Evolutionary conservation across 495 filamentous ascomycete species (phyloP), one percentile per base, ranked within the genome.

Genomic region (Penicillium ochrochloron): DNA sequence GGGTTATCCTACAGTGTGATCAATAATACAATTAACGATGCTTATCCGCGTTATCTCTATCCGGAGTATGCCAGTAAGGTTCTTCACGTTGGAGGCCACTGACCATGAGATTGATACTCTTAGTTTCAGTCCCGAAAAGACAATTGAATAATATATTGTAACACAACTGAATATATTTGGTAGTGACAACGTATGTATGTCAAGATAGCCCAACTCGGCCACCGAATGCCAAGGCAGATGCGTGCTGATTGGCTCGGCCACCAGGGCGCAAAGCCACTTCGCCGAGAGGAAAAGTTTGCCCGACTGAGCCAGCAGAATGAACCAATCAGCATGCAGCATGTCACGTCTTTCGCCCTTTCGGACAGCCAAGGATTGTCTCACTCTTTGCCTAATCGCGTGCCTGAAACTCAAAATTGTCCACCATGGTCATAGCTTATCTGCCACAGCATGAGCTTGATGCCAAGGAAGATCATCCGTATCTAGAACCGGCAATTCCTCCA

Each of bases 381-480:
- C 46, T 11, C 41, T 57, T 57, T 52, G 61, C 54, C 61, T 31
- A 52, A 33, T 19, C 37, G 37, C 15, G 37, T 41, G 14, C 37
- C 37, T 41, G 37, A 41, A 41, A 41, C 37, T 41, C 37, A 41
- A 41, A 41, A 41, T 17, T 17, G 37, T 17, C 37, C 37, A 41
- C 37, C 15, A 39, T 65, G 66, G 58, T 65, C 34, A 57, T 60
- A 48, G 55, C 62, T 62, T 68, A 68, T 68, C 61, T 68, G 5
- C 66, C 66, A 44, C 62, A 51, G 48, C 50, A 56, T 29, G 66
- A 60, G 50, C 52, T 59, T 27, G 64, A 57, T 25, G 37, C 35
- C 35, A 57, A 62, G 59, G 66, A 63, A 25, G 66, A 69, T 60
- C 63, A 61, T 46, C 39, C 42, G 34, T 44, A 65, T 25, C 57